Base-by-base conservation (phyloP, 768 basidiomycete genomes). In the Mycena pura region DNA sequence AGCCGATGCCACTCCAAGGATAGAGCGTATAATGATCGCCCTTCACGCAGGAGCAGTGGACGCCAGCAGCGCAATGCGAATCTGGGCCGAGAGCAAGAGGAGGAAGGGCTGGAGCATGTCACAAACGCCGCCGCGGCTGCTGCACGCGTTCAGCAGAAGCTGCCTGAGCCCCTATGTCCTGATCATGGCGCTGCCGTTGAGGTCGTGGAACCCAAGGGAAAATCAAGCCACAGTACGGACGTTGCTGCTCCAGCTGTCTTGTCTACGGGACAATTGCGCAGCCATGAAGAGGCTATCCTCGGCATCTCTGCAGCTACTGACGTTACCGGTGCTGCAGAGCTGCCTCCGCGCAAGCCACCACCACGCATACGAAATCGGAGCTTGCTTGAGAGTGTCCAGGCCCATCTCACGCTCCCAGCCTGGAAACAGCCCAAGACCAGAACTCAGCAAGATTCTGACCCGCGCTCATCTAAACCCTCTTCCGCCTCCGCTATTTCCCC, bases 311-410 rank as follows among this genome's bases (percentile, higher is more conserved):
- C 17, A 36, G 34, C 34, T 9, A 36, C 9, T 9, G 34, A 36
- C 17, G 9, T 17, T 17, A 17, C 17, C 34, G 17, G 10, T 22
- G 29, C 32, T 7, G 6, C 52, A 19, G 39, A n/a, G 38, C 21
- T 38, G n/a, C 36, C 34, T 48, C 5, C 45, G 3, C 39, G 47
- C 49, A 46, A 50, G 19, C 59, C 65, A 32, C 22, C 65, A 32
- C 22, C 48, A 40, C 65, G 55, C 7, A 5, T 55, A 50, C 62
- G 62, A 31, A 54, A 59, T 29, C 51, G 53, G n/a, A 60, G 52
- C 41, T 39, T 66, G 25, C 60, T 57, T 15, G 48, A 60, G 40
- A 63, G 62, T 28, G 62, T 68, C 36, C 67, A 68, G 19, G 64
- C 65, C 14, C 67, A 66, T 60, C 58, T 68, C 39, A 51, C 29